Percentiles rank a stretch among this genome's conserved stretches.
Conservation (phyloP, 78 protist species). For the Emiliania huxleyi region DNA sequence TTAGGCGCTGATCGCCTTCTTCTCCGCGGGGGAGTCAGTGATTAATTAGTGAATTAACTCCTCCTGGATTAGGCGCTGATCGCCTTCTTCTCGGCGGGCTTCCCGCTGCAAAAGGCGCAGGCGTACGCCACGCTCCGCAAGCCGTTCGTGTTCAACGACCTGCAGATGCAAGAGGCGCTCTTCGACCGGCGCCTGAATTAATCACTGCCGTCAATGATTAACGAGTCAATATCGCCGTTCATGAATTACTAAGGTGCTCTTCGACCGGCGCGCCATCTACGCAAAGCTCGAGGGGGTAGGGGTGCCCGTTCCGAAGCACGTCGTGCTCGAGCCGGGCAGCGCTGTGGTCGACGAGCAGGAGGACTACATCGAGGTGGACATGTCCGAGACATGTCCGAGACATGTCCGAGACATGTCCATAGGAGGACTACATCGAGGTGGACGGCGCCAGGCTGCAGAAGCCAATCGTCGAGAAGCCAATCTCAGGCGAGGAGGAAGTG, state of each 20-base stretch:
- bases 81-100: conserved; percentile 78
- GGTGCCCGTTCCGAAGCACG: conserved; percentile 68
- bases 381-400: no score
- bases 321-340: conserved; percentile 6
- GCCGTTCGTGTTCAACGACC: conserved; percentile 70
- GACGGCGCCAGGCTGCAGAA: no score
- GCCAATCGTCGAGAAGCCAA: conserved; percentile 88
- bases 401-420: no score
- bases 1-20: no score
- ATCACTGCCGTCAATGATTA: no score
- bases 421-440: no score
- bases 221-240: no score
- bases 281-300: neutral
- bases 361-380: neutral
- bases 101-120: conserved; percentile 73
- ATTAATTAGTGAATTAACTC: no score
- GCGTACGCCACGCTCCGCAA: conserved; percentile 59
- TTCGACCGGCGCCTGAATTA: no score
- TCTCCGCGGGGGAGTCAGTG: no score
- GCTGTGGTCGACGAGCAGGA: conserved; percentile 34
- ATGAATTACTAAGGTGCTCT: no score
- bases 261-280: conserved; percentile 50
- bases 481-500: conserved; percentile 87
- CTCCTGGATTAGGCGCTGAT: no score
- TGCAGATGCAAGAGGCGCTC: conserved; percentile 58